These are phyloP conservation scores for Ascochyta rabiei DNA, from an alignment of 2,329 filamentous ascomycete genomes.

Conservation along the genomic window DNA sequence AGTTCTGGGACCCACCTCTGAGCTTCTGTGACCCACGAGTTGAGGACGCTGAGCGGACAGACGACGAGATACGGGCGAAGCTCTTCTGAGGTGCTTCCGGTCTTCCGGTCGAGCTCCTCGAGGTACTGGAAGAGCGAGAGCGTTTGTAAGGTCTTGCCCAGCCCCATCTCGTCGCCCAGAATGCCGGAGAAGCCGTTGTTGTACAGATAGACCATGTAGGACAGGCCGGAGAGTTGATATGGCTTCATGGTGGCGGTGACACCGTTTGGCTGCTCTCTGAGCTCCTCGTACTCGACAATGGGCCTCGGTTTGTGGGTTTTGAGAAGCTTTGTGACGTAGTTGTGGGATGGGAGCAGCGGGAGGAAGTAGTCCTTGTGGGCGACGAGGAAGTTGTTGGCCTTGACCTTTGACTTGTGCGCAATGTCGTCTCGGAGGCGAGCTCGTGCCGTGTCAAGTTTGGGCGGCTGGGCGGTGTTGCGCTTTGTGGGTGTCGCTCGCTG, in stretches of 20 bases:
- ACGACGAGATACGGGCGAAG: conserved; percentile 93
- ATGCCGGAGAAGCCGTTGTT: conserved; percentile 99
- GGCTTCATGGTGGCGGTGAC: conserved; percentile 75
- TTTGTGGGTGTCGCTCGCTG: conserved; percentile 13
- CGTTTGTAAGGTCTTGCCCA: conserved; percentile 98
- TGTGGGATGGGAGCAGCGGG: conserved; percentile 54
- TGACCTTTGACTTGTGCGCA: conserved; percentile 50
- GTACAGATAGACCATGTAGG: conserved; percentile 98
- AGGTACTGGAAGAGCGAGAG: conserved; percentile 96
- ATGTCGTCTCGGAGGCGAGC: conserved; percentile 51
- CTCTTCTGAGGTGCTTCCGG: conserved; percentile 58
- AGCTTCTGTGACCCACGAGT: conserved; percentile 97
- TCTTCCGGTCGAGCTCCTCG: conserved; percentile 80
- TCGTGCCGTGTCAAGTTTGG: conserved; percentile 49
- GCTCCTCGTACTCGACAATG: conserved; percentile 49
- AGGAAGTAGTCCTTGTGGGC: conserved; percentile 54
- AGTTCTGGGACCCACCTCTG: conserved; percentile 96
- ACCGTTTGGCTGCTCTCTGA: conserved; percentile 52
- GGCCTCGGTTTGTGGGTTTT: conserved; percentile 24
- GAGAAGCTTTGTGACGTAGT: conserved; percentile 51
- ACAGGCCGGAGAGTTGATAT: conserved; percentile 95
- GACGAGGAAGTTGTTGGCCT: conserved; percentile 54
- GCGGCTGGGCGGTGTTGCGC: conserved; percentile 18
- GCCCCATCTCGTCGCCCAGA: conserved; percentile 97
- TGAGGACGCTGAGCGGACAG: conserved; percentile 92